A percentile compares a stretch with the other conserved stretches of the same genome.
phyloP scores from a whole-genome alignment of 805 yeast genomes.

The Cyberlindnera nakhonratchasimensis region DNA sequence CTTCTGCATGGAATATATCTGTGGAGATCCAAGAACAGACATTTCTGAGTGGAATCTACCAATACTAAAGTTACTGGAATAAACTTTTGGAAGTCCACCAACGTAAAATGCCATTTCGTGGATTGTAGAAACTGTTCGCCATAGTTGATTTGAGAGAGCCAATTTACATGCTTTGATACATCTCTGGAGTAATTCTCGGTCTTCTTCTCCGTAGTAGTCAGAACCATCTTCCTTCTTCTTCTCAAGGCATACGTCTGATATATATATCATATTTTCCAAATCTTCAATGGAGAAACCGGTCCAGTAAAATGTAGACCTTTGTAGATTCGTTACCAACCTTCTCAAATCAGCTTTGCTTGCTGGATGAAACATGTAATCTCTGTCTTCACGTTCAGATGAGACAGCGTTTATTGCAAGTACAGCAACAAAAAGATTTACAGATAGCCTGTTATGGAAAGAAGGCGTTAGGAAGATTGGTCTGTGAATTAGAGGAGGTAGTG shows the following conservation, averaged over 20 bases:
- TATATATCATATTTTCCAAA: constrained; percentile 46
- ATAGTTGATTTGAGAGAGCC: constrained; percentile 50
- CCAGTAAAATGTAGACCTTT: constrained; percentile 71
- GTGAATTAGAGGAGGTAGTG: constrained; percentile 56
- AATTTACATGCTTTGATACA: constrained; percentile 44
- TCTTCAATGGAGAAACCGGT: constrained; percentile 64
- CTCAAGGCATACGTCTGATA: constrained; percentile 45
- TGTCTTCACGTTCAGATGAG: constrained; percentile 62
- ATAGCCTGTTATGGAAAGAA: constrained; percentile 55
- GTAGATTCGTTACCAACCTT: constrained; percentile 56
- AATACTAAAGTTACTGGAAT: constrained; percentile 41
- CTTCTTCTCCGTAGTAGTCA: constrained; percentile 34
- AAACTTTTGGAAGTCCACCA: constrained; percentile 39
- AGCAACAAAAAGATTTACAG: constrained; percentile 61
- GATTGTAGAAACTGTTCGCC: constrained; percentile 54
- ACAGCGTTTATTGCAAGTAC: constrained; percentile 72
- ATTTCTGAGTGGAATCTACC: constrained; percentile 33
- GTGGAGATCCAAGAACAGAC: constrained; percentile 59
- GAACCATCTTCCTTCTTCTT: constrained; percentile 31
- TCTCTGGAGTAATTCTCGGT: constrained; percentile 38
- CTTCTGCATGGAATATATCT: constrained; percentile 47
- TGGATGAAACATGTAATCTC: constrained; percentile 70
- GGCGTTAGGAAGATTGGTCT: constrained; percentile 58
- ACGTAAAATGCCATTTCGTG: constrained; percentile 67
- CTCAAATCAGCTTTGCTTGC: constrained; percentile 51